Conservation (phyloP, 495 filamentous ascomycete species). For the Neurospora sp. region DNA sequence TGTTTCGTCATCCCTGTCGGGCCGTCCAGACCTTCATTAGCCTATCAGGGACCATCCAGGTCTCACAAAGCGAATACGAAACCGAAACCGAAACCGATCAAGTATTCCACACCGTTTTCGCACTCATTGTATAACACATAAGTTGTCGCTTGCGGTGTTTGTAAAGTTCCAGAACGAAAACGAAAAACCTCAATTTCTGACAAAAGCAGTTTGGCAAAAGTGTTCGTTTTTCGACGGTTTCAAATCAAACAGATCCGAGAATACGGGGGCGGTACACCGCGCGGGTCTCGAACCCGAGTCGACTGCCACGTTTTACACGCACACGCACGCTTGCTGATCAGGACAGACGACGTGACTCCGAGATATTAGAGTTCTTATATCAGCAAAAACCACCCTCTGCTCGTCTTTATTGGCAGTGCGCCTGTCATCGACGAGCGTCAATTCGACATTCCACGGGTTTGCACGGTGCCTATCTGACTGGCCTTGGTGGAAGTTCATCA, state of each 20-base stretch:
- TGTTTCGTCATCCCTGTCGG: background rate
- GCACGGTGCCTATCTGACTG: background rate
- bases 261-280: background rate
- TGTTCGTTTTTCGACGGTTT: background rate
- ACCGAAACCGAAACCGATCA: background rate
- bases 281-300: background rate
- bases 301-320: background rate
- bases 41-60: background rate
- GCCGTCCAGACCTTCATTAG: background rate
- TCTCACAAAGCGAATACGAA: background rate
- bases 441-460: background rate
- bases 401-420: background rate
- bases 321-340: background rate
- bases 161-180: background rate
- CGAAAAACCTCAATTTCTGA: background rate
- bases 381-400: background rate
- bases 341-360: background rate
- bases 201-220: background rate
- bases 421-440: background rate
- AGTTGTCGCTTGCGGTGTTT: background rate
- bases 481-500: background rate
- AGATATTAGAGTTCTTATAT: background rate
- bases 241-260: background rate
- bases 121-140: no score
- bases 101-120: background rate